Evolutionary conservation across 331 rosid genomes (phyloP), one percentile per base, ranked within the genome.

Genomic region (Malus hybrid): DNA sequence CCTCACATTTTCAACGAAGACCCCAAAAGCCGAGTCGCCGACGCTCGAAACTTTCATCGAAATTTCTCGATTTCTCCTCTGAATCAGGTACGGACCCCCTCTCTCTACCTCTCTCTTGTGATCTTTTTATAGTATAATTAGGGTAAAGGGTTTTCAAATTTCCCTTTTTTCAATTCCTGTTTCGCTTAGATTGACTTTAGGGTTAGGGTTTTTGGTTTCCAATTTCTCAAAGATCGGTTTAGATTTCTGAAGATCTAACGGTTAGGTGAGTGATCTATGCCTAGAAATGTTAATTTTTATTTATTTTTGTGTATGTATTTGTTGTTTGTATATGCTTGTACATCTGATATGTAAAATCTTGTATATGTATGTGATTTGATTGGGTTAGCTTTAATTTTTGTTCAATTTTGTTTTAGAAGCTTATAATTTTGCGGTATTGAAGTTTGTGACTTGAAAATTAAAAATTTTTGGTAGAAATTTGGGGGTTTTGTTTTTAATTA

Each of bases 1-100:
- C 79, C 80, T 24, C 28, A 73, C 68, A 32, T 12, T 74, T 78
- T 71, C 80, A 34, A 78, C 80, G 68, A 36, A 58, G 33, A 58
- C 7, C 61, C 29, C 15, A 34, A 39, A 6, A 36, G 5, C 26
- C 3, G 50, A 58, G 55, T 56, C 64, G 58, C 67, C 26, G 55
- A 57, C 44, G 30, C 29, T 12, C 10, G 78, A 71, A 58, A 46
- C 48, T 58, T 29, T n/a, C 68, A 42, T 11, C 46, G 71, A 71
- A 66, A 70, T 32, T 68, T 82, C 77, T 61, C 33, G 69, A 65
- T 56, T 68, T 63, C 20, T 24, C 55, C 52, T 19, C 34, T 42
- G 63, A 69, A 63, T 18, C 61, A 39, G 82, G 79, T 69, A 20
- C 10, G 58, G 61, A 22, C 48, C 10, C 66, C 20, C 53, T 34